A percentile compares a stretch with the other conserved stretches of the same genome.
These are phyloP conservation scores for Ogataea chonburiensis DNA, from an alignment of 805 yeast species.

Conservation along the genomic window DNA sequence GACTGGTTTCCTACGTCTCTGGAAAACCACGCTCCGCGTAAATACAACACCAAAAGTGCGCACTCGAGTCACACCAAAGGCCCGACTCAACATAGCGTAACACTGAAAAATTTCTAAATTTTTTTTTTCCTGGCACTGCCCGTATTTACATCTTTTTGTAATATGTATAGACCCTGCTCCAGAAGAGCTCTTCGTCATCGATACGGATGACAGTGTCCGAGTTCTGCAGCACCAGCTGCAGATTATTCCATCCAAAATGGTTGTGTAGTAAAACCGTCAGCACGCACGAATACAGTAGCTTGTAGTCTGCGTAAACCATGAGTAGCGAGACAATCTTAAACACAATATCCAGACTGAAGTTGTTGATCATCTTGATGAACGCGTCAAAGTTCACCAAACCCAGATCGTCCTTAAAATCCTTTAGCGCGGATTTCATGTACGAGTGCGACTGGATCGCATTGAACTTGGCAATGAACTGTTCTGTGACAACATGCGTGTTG, in stretches of 20 bases:
- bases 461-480: conserved; percentile 26
- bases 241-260: conserved; percentile 48
- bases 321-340: conserved; percentile 27
- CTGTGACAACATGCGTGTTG: conserved; percentile 23
- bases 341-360: conserved; percentile 18
- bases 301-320: conserved; percentile 35
- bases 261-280: conserved; percentile 44
- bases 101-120: conserved; percentile 4
- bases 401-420: conserved; percentile 31
- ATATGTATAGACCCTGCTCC: conserved; percentile 28
- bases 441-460: conserved; percentile 18
- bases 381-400: conserved; percentile 20
- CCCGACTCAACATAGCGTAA: conserved; percentile 5
- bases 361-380: conserved; percentile 21
- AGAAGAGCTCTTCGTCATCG: conserved; percentile 30
- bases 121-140: conserved; percentile 9
- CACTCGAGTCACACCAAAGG: conserved; percentile 2
- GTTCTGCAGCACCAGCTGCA: conserved; percentile 29
- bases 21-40: conserved; percentile 4
- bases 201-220: conserved; percentile 17
- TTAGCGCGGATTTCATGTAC: conserved; percentile 20
- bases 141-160: conserved; percentile 27
- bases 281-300: conserved; percentile 39
- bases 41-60: conserved; percentile 1
- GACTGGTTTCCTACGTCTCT: background rate